A percentile compares a stretch with the other conserved stretches of the same genome.
Evolutionary conservation across 768 basidiomycete genomes (phyloP).

Genomic region (Cystofilobasidium capitatum): DNA sequence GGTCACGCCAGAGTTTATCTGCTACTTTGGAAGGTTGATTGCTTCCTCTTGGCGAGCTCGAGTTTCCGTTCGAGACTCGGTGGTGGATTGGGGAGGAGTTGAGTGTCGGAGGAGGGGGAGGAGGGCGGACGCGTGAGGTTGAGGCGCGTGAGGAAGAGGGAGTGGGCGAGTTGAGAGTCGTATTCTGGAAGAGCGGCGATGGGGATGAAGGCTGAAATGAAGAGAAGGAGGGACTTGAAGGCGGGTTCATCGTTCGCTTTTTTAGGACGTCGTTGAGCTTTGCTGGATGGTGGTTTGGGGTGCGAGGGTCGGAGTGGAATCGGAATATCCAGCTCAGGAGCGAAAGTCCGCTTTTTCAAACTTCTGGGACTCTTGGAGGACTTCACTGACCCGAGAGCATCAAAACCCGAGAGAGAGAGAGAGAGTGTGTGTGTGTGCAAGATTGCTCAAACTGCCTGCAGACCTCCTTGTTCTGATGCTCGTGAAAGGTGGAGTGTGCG

Average conservation of each 20-base stretch:
- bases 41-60: not conserved
- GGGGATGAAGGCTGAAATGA: conserved; percentile 18
- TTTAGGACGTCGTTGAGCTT: no score
- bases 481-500: no score
- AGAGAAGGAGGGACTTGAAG: conserved; percentile 26
- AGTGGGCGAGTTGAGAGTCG: conserved; percentile 26
- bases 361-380: no score
- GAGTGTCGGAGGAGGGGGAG: not conserved
- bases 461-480: no score
- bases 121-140: not conserved
- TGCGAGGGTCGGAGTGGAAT: no score
- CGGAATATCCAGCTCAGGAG: no score
- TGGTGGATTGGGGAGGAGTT: not conserved
- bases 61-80: not conserved
- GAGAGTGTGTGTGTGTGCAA: no score
- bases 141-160: conserved; percentile 4
- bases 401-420: no score
- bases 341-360: no score
- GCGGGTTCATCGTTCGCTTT: conserved; percentile 2
- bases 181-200: conserved; percentile 23
- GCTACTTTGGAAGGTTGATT: not conserved
- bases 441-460: no score
- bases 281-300: no score
- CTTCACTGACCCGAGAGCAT: no score
- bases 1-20: conserved; percentile 13